Evolutionary conservation across 192 early-diverging fungal genomes (phyloP).

Genomic region (Coemansia sp.): DNA sequence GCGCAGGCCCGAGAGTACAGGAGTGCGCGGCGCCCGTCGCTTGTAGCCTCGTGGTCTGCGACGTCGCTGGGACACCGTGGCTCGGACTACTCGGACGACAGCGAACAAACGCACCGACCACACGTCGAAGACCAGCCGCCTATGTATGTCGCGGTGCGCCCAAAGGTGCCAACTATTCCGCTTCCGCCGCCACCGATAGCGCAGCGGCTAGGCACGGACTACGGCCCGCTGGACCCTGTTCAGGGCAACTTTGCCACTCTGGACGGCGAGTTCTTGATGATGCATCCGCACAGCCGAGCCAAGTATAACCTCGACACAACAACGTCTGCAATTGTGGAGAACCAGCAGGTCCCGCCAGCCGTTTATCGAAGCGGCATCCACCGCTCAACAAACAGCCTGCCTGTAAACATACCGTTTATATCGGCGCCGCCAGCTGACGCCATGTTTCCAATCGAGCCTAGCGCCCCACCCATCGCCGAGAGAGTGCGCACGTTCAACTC

Average conservation of each 20-base stretch:
- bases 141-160: not conserved
- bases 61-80: not conserved
- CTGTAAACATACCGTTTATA: slow-evolving; percentile 21
- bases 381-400: slow-evolving; percentile 29
- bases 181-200: slow-evolving; percentile 25
- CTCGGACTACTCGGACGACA: not conserved
- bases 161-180: slow-evolving; percentile 18
- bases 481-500: slow-evolving; percentile 28
- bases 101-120: not conserved
- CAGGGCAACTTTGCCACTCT: slow-evolving; percentile 16
- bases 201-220: not conserved
- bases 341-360: slow-evolving; percentile 8
- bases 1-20: slow-evolving; percentile 22
- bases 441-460: slow-evolving; percentile 15
- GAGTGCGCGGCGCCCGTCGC: slow-evolving; percentile 21
- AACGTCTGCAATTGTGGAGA: not conserved
- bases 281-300: slow-evolving; percentile 12
- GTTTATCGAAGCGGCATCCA: slow-evolving; percentile 23
- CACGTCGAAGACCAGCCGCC: not conserved
- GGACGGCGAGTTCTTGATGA: not conserved
- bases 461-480: slow-evolving; percentile 32
- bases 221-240: not conserved
- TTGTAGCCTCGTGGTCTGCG: slow-evolving; percentile 34
- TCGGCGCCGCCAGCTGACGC: slow-evolving; percentile 23
- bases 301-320: slow-evolving; percentile 18